Evolutionary conservation across 495 filamentous ascomycete genomes (phyloP), one percentile per base, ranked within the genome.

Genomic region (Penicillium arizonense): DNA sequence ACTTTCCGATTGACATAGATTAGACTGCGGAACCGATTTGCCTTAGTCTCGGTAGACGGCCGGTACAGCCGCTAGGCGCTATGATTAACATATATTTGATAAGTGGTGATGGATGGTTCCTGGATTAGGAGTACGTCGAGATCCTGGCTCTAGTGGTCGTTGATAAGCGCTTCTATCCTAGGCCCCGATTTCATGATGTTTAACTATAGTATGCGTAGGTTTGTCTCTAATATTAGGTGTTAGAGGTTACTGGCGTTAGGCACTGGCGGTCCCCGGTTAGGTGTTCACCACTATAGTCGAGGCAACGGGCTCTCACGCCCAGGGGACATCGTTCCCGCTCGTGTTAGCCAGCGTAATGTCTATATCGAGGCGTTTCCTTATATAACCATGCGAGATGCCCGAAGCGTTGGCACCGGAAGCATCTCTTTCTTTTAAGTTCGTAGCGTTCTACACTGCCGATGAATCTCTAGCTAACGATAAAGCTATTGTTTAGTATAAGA

Each of bases 351-450:
- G 35, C 51, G 24, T 47, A 72, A 39, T 72, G 53, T 21, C 69
- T 56, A 30, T 50, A 69, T 44, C 55, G 50, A 6, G 53, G 43
- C 13, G 51, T 51, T 52, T 71, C 63, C 41, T 66, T 65, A 43
- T 59, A 71, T 39, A 55, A 55, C 64, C 61, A 69, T 7, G 56
- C 62, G 18, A 67, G 36, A 32, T 72, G 58, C 5, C 66, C 56
- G 32, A 72, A 67, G 12, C 41, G 24, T 50, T 69, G 42, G 47
- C 57, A 72, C 5, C 58, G 53, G 36, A 56, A 56, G 52, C 55
- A 72, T 45, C 56, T 40, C 28, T 66, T 65, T 24, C 45, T 50
- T 33, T 69, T 58, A 12, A 64, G 50, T 32, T 58, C 26, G 23
- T 2, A 24, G 23, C 23, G 23, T 24, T 24, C 23, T 2, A 24